Evolutionary conservation across 768 basidiomycete species (phyloP).

Genomic region (Suillus tomentosus): DNA sequence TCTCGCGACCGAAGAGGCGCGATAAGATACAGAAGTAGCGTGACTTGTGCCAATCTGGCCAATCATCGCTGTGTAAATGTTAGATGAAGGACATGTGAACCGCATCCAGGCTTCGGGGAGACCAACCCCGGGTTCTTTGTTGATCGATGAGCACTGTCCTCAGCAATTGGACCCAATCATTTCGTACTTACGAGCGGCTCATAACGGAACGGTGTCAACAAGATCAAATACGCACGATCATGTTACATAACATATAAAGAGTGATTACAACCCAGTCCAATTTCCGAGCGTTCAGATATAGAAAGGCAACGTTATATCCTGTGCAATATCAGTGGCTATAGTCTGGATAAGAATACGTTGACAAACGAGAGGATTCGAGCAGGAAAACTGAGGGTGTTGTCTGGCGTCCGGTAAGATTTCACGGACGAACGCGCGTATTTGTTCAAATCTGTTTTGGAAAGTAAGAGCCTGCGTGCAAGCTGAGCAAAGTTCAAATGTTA

Average conservation of each 20-base stretch:
- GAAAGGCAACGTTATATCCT: constrained; percentile 3
- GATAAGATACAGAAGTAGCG: constrained; percentile 4
- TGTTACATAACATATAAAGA: constrained; percentile 1
- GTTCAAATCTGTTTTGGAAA: constrained; percentile 1
- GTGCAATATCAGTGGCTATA: constrained; percentile 6
- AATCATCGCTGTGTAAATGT: background rate
- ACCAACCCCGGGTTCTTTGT: background rate
- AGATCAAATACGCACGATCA: background rate
- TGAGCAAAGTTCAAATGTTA: background rate
- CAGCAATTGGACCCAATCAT: background rate
- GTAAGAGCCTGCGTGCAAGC: background rate
- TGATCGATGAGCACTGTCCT: background rate
- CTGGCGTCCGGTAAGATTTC: background rate
- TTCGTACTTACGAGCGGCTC: background rate
- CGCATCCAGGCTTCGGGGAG: background rate
- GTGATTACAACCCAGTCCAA: background rate
- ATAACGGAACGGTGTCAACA: background rate
- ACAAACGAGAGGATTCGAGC: constrained; percentile 5
- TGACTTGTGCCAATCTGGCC: background rate
- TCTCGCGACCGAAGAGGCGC: background rate
- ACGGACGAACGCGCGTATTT: background rate
- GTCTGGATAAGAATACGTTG: background rate
- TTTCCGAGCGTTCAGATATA: background rate
- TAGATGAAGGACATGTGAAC: background rate
- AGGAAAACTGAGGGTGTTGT: constrained; percentile 3